These are phyloP conservation scores for Syzygium malaccense DNA, from an alignment of 441 rosid species.

Conservation along the genomic window DNA sequence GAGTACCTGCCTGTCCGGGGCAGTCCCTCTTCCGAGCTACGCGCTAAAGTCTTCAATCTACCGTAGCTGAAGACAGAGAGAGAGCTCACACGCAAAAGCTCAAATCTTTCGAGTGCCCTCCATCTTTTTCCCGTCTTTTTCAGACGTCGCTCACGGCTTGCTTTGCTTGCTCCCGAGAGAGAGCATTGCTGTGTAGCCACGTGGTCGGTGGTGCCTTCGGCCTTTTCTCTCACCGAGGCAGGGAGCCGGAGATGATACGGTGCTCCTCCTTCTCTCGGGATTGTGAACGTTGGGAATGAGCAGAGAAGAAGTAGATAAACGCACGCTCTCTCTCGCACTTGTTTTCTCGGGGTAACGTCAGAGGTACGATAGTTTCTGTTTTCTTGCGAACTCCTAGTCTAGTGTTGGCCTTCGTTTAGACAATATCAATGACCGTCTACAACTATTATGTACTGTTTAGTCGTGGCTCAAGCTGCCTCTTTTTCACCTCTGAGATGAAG, in stretches of 20 bases:
- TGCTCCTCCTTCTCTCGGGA: neutral
- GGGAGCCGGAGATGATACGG: neutral
- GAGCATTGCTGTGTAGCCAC: neutral
- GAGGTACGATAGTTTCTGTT: neutral
- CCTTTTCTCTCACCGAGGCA: neutral
- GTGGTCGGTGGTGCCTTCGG: neutral
- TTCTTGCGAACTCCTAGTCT: neutral
- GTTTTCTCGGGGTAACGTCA: neutral
- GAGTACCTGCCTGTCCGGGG: neutral
- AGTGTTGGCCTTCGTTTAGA: neutral
- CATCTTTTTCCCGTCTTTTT: neutral
- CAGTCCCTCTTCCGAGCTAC: neutral
- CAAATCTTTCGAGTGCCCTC: neutral
- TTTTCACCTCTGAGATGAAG: neutral
- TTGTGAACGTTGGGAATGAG: neutral
- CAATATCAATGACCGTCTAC: neutral
- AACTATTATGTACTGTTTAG: neutral
- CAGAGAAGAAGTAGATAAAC: neutral
- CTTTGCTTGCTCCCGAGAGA: neutral
- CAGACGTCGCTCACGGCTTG: neutral
- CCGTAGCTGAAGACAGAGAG: neutral
- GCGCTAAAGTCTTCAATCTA: neutral
- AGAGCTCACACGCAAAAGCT: neutral
- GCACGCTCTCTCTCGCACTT: neutral
- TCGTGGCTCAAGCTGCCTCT: neutral